These are phyloP conservation scores for Nothomitra cinnamomea DNA, from an alignment of 2,329 filamentous ascomycete genomes.

Conservation along the genomic window DNA sequence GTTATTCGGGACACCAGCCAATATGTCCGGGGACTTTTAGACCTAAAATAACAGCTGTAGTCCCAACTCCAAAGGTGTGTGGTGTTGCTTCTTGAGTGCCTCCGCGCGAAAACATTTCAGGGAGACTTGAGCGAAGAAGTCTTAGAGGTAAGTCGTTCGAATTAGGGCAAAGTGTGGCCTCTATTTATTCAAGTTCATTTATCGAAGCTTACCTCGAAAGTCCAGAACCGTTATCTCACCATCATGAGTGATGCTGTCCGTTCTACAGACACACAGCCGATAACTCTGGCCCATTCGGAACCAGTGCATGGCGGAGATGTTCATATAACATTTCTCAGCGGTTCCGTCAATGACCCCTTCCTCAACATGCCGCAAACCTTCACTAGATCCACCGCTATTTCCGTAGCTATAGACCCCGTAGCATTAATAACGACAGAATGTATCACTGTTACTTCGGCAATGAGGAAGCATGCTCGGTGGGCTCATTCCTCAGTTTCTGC, in stretches of 20 bases:
- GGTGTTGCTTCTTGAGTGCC: too few species aligned
- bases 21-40: too few species aligned
- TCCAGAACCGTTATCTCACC: neutral
- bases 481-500: conserved; percentile 91
- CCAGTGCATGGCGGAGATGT: neutral
- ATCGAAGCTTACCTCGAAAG: neutral
- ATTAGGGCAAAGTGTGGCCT: neutral
- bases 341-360: neutral
- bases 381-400: conserved; percentile 24
- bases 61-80: too few species aligned
- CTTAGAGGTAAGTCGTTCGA: neutral
- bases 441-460: conserved; percentile 93
- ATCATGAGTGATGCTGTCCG: conserved; percentile 2
- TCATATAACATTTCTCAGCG: neutral
- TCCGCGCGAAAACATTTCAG: too few species aligned
- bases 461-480: conserved; percentile 94
- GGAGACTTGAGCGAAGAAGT: too few species aligned
- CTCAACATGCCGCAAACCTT: conserved; percentile 3
- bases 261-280: neutral
- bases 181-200: neutral
- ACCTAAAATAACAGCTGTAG: too few species aligned
- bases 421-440: conserved; percentile 96
- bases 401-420: conserved; percentile 77
- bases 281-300: neutral
- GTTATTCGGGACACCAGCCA: too few species aligned